Percentiles rank a stretch among this genome's conserved stretches.
Conservation (phyloP, 345 rosid genomes). For the Eutrema heterophyllum region DNA sequence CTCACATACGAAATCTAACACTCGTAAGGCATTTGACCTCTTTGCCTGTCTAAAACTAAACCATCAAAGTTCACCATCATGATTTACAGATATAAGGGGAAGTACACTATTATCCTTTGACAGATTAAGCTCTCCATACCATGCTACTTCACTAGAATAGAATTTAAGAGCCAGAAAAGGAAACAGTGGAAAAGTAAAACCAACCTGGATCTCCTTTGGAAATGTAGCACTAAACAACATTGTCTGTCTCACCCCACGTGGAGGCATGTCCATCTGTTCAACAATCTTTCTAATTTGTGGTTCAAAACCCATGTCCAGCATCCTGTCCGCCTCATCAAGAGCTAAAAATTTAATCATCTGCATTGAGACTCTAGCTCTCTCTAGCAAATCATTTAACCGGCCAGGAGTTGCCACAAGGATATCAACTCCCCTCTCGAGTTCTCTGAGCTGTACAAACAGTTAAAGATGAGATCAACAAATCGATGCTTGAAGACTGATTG, state of each 20-base stretch:
- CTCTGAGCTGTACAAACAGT: constrained; percentile 63
- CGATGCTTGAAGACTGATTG: neutral
- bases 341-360: constrained; percentile 87
- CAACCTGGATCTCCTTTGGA: constrained; percentile 95
- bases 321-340: constrained; percentile 97
- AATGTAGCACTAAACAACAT: constrained; percentile 99
- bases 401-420: constrained; percentile 99
- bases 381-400: constrained; percentile 89
- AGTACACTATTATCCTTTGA: neutral
- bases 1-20: neutral
- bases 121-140: neutral
- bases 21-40: neutral
- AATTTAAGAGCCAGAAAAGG: neutral
- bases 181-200: constrained; percentile 1
- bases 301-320: constrained; percentile 99
- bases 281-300: constrained; percentile 98
- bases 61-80: neutral
- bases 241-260: constrained; percentile 78
- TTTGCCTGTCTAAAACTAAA: constrained; percentile 14
- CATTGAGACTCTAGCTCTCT: constrained; percentile 93
- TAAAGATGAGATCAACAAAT: constrained; percentile 3
- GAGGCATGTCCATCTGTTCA: constrained; percentile 98
- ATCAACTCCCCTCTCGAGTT: constrained; percentile 95
- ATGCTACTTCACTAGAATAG: neutral
- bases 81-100: neutral